These are phyloP conservation scores for Acarospora socialis DNA, from an alignment of 2,329 filamentous ascomycete species.

Conservation along the genomic window DNA sequence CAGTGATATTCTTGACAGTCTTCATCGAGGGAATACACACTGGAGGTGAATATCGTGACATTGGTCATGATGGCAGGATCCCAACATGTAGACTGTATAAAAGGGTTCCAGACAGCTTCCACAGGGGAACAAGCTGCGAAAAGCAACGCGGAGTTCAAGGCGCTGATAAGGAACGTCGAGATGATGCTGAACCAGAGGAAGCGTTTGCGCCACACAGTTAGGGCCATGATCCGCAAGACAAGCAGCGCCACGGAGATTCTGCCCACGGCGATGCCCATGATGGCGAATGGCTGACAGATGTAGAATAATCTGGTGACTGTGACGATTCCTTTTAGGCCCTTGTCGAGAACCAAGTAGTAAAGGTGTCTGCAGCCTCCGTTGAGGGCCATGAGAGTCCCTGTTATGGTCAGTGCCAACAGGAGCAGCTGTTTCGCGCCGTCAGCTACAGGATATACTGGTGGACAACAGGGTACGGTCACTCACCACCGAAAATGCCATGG, in stretches of 20 bases:
- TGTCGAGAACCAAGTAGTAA: slow-evolving; percentile 2
- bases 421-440: neutral
- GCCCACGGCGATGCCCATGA: slow-evolving; percentile 10
- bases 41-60: neutral
- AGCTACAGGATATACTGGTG: too few species aligned
- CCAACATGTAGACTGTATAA: neutral
- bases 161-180: slow-evolving; percentile 5
- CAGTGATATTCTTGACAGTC: neutral
- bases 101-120: neutral
- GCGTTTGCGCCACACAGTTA: slow-evolving; percentile 7
- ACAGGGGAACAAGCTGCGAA: neutral
- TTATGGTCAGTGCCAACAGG: neutral
- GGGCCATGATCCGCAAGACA: slow-evolving; percentile 8
- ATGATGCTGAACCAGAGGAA: slow-evolving; percentile 9
- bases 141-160: slow-evolving; percentile 5
- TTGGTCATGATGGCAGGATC: neutral
- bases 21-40: neutral
- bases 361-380: slow-evolving; percentile 2
- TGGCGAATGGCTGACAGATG: slow-evolving; percentile 3
- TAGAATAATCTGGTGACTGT: slow-evolving; percentile 5
- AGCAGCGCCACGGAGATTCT: slow-evolving; percentile 11
- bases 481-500: neutral
- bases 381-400: neutral
- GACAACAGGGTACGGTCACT: too few species aligned
- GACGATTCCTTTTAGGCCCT: neutral